Percentiles rank a stretch among this genome's conserved stretches.
Conservation (phyloP, 2,329 filamentous ascomycete genomes). For the Neofusicoccum ribis region DNA sequence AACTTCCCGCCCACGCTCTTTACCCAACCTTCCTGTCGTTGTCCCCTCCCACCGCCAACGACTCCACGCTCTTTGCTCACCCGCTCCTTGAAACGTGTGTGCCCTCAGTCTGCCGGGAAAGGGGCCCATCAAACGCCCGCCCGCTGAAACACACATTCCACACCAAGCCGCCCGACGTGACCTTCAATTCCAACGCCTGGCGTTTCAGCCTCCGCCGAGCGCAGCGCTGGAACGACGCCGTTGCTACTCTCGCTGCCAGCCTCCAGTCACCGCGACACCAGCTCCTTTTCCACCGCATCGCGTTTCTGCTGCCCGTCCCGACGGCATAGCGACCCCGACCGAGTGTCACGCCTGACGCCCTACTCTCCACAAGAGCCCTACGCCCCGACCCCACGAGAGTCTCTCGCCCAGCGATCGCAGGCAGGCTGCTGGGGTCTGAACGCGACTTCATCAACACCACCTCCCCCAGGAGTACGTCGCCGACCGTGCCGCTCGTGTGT, state of each 20-base stretch:
- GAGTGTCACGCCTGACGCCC: conserved; percentile 13
- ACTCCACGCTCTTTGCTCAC: conserved; percentile 20
- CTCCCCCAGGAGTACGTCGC: not conserved
- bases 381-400: not conserved
- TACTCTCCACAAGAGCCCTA: not conserved
- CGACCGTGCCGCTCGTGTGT: not conserved
- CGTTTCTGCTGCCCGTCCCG: not conserved
- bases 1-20: conserved; percentile 16
- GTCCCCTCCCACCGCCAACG: conserved; percentile 10
- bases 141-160: conserved; percentile 36
- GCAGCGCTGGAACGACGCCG: conserved; percentile 12
- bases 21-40: conserved; percentile 13
- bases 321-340: conserved; percentile 1
- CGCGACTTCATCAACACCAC: conserved; percentile 12
- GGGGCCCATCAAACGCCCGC: conserved; percentile 31
- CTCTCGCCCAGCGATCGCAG: conserved; percentile 14
- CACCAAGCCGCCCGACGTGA: conserved; percentile 25
- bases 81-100: conserved; percentile 20
- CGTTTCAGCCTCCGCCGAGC: conserved; percentile 33
- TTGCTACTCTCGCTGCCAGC: conserved; percentile 13
- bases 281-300: not conserved
- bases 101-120: conserved; percentile 23
- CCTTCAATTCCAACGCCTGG: conserved; percentile 35
- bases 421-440: conserved; percentile 8
- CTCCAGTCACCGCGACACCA: not conserved